Conservation (phyloP, 305 asterid genomes). For the Euphrasia arctica region DNA sequence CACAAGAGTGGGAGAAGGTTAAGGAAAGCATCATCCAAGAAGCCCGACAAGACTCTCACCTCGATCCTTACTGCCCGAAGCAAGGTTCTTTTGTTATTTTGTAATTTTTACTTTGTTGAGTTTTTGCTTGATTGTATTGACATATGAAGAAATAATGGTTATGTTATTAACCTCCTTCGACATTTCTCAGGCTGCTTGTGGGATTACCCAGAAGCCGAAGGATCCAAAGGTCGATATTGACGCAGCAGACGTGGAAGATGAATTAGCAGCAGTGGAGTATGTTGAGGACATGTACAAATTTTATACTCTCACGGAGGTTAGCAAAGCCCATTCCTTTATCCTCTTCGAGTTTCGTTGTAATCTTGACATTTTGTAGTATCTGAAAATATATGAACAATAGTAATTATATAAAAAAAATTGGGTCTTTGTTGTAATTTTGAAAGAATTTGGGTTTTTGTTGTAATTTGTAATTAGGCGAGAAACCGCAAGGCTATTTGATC, state of each 20-base stretch:
- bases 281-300: conserved; percentile 43
- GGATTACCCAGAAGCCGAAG: conserved; percentile 30
- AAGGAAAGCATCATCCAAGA: conserved; percentile 26
- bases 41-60: conserved; percentile 38
- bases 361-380: too few relatives aligned
- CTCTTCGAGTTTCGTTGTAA: background rate
- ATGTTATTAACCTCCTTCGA: background rate
- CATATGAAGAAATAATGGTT: conserved; percentile 1
- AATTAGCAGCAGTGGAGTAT: conserved; percentile 47
- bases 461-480: background rate
- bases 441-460: background rate
- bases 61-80: conserved; percentile 56
- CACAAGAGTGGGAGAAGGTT: conserved; percentile 19
- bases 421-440: background rate
- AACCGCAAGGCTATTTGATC: background rate
- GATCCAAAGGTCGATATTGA: conserved; percentile 32
- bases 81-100: conserved; percentile 30
- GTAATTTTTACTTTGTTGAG: background rate
- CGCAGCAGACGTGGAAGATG: conserved; percentile 37
- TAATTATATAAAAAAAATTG: too few relatives aligned
- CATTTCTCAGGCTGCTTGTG: conserved; percentile 38
- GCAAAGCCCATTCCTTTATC: background rate
- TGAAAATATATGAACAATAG: too few relatives aligned
- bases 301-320: conserved; percentile 36
- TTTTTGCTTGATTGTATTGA: background rate